These are phyloP conservation scores for Aurantiochytrium sp. DNA, from an alignment of 108 stramenopile species.

Conservation along the genomic window DNA sequence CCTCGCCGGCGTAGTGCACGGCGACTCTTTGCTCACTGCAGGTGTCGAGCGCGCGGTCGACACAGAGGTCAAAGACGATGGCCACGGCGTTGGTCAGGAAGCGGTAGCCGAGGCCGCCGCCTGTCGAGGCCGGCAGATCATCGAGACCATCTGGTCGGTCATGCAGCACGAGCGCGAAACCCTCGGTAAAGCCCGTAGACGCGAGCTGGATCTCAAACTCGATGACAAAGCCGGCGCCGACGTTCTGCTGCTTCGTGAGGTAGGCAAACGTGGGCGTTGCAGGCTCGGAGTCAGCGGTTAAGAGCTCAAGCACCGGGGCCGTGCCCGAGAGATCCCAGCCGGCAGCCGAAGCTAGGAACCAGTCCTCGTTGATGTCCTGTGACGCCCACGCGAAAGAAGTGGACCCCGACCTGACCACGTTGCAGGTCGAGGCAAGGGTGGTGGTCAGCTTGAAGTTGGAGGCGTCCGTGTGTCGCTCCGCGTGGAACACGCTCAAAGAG, in stretches of 20 bases:
- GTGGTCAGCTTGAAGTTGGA: background rate
- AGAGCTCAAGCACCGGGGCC: background rate
- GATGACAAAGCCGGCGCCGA: background rate
- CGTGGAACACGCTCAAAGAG: background rate
- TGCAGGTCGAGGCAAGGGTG: background rate
- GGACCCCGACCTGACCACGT: background rate
- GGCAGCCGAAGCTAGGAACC: background rate
- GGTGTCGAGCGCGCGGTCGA: background rate
- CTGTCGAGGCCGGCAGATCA: background rate
- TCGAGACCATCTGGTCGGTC: background rate
- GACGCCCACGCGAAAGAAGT: background rate
- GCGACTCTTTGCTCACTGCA: background rate
- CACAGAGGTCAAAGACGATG: background rate
- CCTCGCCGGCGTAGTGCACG: background rate
- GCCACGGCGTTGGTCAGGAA: background rate
- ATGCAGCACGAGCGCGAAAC: constrained; percentile 13
- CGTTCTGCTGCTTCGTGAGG: background rate
- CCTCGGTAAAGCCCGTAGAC: background rate
- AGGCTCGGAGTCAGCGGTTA: background rate
- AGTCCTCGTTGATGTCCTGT: background rate
- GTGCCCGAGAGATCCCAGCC: background rate
- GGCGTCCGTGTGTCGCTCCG: background rate
- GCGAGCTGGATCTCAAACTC: background rate
- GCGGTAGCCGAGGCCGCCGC: background rate
- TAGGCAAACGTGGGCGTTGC: background rate